phyloP scores from a whole-genome alignment of 192 early-diverging fungal genomes.

The Umbelopsis sp. region DNA sequence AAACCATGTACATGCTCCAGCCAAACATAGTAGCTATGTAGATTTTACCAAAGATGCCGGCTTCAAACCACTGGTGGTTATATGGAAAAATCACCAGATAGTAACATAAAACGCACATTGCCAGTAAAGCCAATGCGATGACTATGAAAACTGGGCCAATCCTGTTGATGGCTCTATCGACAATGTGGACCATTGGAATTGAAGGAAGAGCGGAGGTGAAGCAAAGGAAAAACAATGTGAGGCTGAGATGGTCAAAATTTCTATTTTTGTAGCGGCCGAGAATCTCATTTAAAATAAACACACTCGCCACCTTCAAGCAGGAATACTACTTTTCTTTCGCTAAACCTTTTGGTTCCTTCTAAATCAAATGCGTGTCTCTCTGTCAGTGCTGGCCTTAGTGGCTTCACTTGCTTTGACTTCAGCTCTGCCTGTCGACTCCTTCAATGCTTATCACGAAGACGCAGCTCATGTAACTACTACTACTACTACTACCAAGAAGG shows the following conservation, averaged over 20 bases:
- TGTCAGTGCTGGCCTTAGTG: background rate
- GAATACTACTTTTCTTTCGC: background rate
- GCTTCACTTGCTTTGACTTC: background rate
- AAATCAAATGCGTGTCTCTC: slow-evolving; percentile 4
- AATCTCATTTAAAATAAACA: background rate
- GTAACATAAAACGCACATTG: slow-evolving; percentile 44
- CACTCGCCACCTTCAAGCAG: background rate
- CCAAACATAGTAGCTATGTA: slow-evolving; percentile 39
- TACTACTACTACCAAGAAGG: background rate
- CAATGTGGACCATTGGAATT: slow-evolving; percentile 33
- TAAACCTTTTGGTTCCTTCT: background rate
- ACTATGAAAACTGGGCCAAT: slow-evolving; percentile 55
- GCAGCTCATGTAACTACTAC: background rate
- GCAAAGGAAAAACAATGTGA: slow-evolving; percentile 4
- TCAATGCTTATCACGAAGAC: slow-evolving; percentile 5
- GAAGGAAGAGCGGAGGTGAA: background rate
- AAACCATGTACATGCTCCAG: slow-evolving; percentile 54
- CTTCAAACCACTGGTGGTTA: slow-evolving; percentile 45
- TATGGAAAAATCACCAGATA: slow-evolving; percentile 54
- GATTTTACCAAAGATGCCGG: slow-evolving; percentile 23
- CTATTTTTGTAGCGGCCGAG: background rate
- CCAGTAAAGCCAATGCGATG: slow-evolving; percentile 50
- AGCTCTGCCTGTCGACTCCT: slow-evolving; percentile 13
- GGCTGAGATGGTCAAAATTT: background rate
- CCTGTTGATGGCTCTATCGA: slow-evolving; percentile 46